phyloP scores from a whole-genome alignment of 345 rosid genomes.

The Physaria fendleri region DNA sequence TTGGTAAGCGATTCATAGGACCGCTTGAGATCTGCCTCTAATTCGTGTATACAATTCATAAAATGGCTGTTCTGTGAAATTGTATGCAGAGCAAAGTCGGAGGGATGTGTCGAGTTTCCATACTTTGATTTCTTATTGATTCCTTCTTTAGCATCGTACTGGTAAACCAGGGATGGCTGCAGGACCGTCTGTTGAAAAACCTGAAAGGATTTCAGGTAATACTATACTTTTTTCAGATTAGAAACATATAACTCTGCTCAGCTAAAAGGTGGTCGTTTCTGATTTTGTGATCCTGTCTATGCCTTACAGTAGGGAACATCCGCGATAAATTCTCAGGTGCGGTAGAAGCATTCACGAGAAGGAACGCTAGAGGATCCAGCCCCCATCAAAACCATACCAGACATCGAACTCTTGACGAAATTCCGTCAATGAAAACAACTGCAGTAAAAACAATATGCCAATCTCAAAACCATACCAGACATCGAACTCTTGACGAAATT shows the following conservation, averaged over 20 bases:
- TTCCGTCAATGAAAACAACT: slow-evolving; percentile 47
- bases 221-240: neutral
- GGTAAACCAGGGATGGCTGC: slow-evolving; percentile 43
- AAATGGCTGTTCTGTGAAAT: neutral
- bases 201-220: slow-evolving; percentile 56
- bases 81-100: slow-evolving; percentile 71
- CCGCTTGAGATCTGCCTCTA: neutral
- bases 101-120: slow-evolving; percentile 37
- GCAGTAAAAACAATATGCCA: slow-evolving; percentile 31
- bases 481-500: slow-evolving; percentile 44
- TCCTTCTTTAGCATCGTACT: slow-evolving; percentile 37
- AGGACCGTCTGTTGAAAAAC: slow-evolving; percentile 55
- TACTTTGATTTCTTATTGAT: slow-evolving; percentile 11
- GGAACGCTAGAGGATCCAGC: slow-evolving; percentile 43
- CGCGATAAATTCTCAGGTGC: slow-evolving; percentile 73
- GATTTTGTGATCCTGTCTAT: neutral
- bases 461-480: slow-evolving; percentile 4
- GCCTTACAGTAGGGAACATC: slow-evolving; percentile 46
- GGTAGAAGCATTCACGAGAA: slow-evolving; percentile 63
- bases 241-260: neutral
- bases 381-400: slow-evolving; percentile 46
- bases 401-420: slow-evolving; percentile 46
- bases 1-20: slow-evolving; percentile 42
- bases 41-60: neutral
- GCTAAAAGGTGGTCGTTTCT: neutral